Percentiles rank a stretch among this genome's conserved stretches.
Evolutionary conservation across 2,329 filamentous ascomycete species (phyloP).

Genomic region (Xylariomycetidae sp.): DNA sequence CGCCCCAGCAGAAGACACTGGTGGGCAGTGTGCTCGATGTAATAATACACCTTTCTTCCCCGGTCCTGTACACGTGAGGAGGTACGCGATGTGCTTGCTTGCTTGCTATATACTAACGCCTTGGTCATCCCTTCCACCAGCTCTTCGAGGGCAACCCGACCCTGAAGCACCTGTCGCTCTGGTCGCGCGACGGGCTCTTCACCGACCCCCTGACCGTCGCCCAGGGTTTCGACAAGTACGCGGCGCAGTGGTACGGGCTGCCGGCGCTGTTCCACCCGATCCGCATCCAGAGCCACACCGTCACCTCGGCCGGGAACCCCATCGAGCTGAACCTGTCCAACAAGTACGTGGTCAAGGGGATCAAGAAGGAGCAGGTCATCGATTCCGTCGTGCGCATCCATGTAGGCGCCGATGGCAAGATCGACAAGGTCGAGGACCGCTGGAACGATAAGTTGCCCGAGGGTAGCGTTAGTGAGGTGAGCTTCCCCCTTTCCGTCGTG

Average conservation of each 20-base stretch:
- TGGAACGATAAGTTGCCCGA: conserved; percentile 33
- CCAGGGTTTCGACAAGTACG: conserved; percentile 44
- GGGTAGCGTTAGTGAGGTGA: conserved; percentile 27
- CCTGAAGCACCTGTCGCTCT: conserved; percentile 52
- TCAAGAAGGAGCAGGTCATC: conserved; percentile 27
- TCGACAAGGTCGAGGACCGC: conserved; percentile 29
- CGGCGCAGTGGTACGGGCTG: conserved; percentile 52
- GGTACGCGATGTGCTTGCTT: conserved; percentile 5
- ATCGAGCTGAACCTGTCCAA: conserved; percentile 45
- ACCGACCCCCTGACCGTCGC: conserved; percentile 54
- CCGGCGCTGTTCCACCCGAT: conserved; percentile 53
- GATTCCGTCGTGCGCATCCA: conserved; percentile 26
- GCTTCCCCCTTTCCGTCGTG: conserved; percentile 4
- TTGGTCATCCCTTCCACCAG: conserved; percentile 19
- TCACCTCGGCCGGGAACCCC: conserved; percentile 51
- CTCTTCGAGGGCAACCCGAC: conserved; percentile 56
- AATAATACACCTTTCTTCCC: no score
- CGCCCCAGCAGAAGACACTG: conserved; percentile 43
- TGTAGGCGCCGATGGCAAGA: conserved; percentile 27
- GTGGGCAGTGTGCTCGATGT: conserved; percentile 54
- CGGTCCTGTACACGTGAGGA: no score
- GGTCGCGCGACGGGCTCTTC: conserved; percentile 53
- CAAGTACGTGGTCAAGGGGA: conserved; percentile 29
- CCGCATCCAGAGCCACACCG: conserved; percentile 45
- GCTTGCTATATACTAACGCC: not conserved